Conservation (phyloP, 495 filamentous ascomycete species). For the Aspergillus diversus region DNA sequence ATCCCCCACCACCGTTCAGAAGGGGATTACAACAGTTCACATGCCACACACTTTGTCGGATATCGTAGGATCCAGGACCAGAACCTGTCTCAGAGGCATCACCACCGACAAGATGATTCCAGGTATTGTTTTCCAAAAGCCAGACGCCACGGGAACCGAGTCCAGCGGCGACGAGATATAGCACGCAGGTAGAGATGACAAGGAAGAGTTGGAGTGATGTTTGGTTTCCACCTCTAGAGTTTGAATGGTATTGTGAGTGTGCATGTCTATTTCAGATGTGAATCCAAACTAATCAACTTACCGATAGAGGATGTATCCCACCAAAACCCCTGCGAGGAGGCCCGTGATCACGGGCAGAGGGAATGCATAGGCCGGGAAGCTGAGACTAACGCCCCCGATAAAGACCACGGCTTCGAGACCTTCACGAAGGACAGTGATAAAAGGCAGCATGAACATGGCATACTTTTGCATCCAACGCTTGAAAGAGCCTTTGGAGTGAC, state of each 20-base stretch:
- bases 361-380: constrained; percentile 70
- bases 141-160: constrained; percentile 80
- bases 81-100: constrained; percentile 75
- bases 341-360: constrained; percentile 75
- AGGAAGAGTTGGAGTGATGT: constrained; percentile 78
- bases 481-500: constrained; percentile 54
- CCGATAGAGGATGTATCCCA: constrained; percentile 79
- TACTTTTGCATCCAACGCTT: constrained; percentile 76
- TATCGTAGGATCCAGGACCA: constrained; percentile 88
- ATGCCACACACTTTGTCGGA: constrained; percentile 85
- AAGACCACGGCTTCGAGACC: constrained; percentile 83
- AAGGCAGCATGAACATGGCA: constrained; percentile 79
- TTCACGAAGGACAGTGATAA: constrained; percentile 80
- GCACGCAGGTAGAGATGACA: constrained; percentile 70
- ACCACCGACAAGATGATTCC: constrained; percentile 70
- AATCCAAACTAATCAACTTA: constrained; percentile 31
- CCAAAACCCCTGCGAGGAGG: constrained; percentile 59
- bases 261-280: not conserved
- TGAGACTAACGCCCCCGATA: constrained; percentile 76
- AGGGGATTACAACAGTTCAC: constrained; percentile 84
- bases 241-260: not conserved
- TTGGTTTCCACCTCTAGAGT: constrained; percentile 60
- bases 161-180: constrained; percentile 84
- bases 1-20: constrained; percentile 74
- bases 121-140: constrained; percentile 66